Percentiles rank a stretch among this genome's conserved stretches.
phyloP scores from a whole-genome alignment of 2,329 filamentous ascomycete genomes.

The Pseudogymnoascus sp. region DNA sequence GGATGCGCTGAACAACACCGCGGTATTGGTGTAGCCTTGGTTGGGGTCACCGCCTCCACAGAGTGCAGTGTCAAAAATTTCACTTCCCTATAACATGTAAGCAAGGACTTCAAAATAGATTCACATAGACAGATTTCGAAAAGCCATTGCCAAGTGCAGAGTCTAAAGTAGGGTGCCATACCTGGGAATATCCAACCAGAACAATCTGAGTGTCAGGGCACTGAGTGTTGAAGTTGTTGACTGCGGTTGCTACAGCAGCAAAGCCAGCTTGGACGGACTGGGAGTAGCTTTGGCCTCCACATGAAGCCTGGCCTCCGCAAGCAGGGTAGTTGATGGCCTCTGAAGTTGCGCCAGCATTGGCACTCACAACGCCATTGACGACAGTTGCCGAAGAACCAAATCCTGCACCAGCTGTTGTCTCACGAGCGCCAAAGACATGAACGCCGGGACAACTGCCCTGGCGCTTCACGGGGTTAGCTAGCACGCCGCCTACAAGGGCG shows the following conservation, averaged over 20 bases:
- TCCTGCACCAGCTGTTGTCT: constrained; percentile 31
- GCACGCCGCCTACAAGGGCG: background rate
- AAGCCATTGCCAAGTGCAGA: constrained; percentile 23
- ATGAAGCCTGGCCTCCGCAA: constrained; percentile 35
- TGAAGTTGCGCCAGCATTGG: constrained; percentile 27
- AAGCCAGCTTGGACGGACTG: constrained; percentile 46
- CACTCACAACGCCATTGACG: constrained; percentile 24
- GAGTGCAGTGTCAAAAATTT: constrained; percentile 57
- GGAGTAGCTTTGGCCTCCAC: constrained; percentile 31
- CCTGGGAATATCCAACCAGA: constrained; percentile 54
- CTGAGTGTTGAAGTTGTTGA: constrained; percentile 49
- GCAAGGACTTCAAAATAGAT: background rate
- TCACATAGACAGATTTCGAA: background rate
- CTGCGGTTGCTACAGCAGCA: constrained; percentile 49
- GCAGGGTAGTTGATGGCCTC: constrained; percentile 34
- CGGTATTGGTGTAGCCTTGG: constrained; percentile 38
- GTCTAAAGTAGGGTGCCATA: constrained; percentile 19
- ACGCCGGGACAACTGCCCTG: constrained; percentile 31
- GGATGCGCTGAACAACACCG: constrained; percentile 36
- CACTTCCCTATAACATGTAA: constrained; percentile 41
- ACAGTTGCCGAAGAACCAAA: constrained; percentile 17
- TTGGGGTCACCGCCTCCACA: constrained; percentile 51
- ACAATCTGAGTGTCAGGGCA: constrained; percentile 53
- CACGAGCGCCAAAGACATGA: constrained; percentile 41
- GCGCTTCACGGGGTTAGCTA: background rate